Base-by-base conservation (phyloP, 768 basidiomycete species). In the Mycena leptocephala region DNA sequence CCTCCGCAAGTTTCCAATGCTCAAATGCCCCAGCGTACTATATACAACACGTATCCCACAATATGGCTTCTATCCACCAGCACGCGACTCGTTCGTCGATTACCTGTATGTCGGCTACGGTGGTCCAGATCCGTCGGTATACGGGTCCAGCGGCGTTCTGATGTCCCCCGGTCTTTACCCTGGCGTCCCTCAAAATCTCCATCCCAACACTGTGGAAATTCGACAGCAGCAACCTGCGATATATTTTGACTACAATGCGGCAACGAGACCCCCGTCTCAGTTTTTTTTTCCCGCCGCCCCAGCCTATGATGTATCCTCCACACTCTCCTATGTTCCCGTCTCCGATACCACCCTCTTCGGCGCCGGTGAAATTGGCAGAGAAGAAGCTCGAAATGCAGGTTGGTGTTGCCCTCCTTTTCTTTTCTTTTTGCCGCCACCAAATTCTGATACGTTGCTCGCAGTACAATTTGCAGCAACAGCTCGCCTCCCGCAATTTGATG, bases 321-420 rank as follows among this genome's bases (percentile, higher is more conserved):
- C 89, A 90, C 67, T 91, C 92, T 8, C 88, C 92, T 30, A 89
- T 93, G 86, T 83, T 89, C 10, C 85, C 87, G n/a, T 84, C 89
- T 30, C 91, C 91, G 70, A 71, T 91, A 32, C 70, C 70, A 7
- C 81, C 84, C 39, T 79, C 87, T 55, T 82, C 88, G 24, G 82
- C 83, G 56, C 87, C 89, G 41, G 80, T 85, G 24, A 83, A 86
- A 32, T 74, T 89, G 26, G 78, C 82, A 28, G 90, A 93, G 76
- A 94, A 93, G 82, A 94, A 93, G 77, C 86, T 87, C 62, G 90
- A 90, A 61, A 75, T 88, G 64, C 92, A 92, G 88, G 93, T 93
- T 78, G 30, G 82, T 78, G 26, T 58, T 78, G 30, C 43, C 41
- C 35, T 37, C 28, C n/a, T n/a, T n/a, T n/a, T n/a, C n/a, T n/a